Base-by-base conservation (phyloP, 2,329 filamentous ascomycete genomes). In the Aureobasidium sp. region DNA sequence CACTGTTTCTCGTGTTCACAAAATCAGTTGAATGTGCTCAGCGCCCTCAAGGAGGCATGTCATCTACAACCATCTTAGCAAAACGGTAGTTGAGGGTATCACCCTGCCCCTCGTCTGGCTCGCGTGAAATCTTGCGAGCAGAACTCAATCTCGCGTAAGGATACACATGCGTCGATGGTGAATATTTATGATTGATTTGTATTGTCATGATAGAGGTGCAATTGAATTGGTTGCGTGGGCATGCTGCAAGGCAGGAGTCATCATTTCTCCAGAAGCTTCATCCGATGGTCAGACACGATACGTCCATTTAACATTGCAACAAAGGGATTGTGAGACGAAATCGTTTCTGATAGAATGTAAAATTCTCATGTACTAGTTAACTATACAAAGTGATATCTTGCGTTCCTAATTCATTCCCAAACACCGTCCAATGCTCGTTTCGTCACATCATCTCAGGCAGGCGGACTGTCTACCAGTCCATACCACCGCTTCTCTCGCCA, bases 381-480 rank as follows among this genome's bases (percentile, higher is more conserved):
- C 13, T 29, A 55, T 55, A 43, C 26, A 55, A 41, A 29, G 51
- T 55, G 51, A 55, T 55, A 55, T 55, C 51, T 41, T 55, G 20
- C 27, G 26, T 15, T 17, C 46, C 46, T 9, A 10, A 15, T 32
- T 15, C 46, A 6, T 48, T 47, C 26, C 46, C 13, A 32, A 55
- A 55, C 51, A 57, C 46, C 60, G 59, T 56, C 48, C 36, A 48
- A 60, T 60, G 57, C 57, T 51, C 26, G 20, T 34, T 12, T 51
- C 51, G 34, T 62, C 50, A 62, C 29, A 20, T 62, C 60, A 26
- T 62, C 41, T 32, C 37, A 17, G 36, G 24, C 20, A 46, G 27
- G 17, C 15, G 37, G 17, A 36, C 20, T 24, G 4, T 37, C 57
- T 66, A 79, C 78, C 78, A 80, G 62, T 80, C 78, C 68, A 80